Evolutionary conservation across 2,329 filamentous ascomycete species (phyloP).

Genomic region (Colletotrichum navitas): DNA sequence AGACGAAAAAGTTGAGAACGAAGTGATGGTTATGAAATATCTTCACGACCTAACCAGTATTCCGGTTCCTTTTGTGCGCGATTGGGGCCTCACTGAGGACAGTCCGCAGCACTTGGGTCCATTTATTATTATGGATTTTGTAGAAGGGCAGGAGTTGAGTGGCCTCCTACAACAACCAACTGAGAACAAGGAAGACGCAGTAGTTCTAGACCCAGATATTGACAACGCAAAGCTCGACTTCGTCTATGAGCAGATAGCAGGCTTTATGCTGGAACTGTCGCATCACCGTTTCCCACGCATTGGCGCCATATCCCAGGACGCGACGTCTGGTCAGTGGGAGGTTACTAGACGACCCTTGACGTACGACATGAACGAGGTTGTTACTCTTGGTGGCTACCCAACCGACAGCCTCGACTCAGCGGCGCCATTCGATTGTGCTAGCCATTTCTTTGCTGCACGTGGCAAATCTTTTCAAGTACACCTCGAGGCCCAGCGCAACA

Average conservation of each 20-base stretch:
- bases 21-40: slow-evolving; percentile 47
- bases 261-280: slow-evolving; percentile 49
- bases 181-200: slow-evolving; percentile 43
- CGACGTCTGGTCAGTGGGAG: slow-evolving; percentile 46
- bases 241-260: slow-evolving; percentile 46
- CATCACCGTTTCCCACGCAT: slow-evolving; percentile 49
- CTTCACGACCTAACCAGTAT: slow-evolving; percentile 49
- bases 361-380: slow-evolving; percentile 56
- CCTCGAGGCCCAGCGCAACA: slow-evolving; percentile 50
- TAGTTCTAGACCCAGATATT: slow-evolving; percentile 43
- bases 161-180: slow-evolving; percentile 47
- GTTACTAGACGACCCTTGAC: slow-evolving; percentile 53
- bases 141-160: slow-evolving; percentile 46
- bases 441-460: slow-evolving; percentile 38
- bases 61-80: slow-evolving; percentile 47
- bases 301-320: slow-evolving; percentile 51
- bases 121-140: slow-evolving; percentile 51
- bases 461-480: slow-evolving; percentile 47
- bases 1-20: slow-evolving; percentile 52
- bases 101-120: slow-evolving; percentile 50
- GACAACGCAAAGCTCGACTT: slow-evolving; percentile 43
- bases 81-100: slow-evolving; percentile 48
- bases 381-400: slow-evolving; percentile 49
- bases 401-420: slow-evolving; percentile 46
- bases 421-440: slow-evolving; percentile 46